Conservation (phyloP, 73 alveolate species). For the Paraurostyla sp. region DNA sequence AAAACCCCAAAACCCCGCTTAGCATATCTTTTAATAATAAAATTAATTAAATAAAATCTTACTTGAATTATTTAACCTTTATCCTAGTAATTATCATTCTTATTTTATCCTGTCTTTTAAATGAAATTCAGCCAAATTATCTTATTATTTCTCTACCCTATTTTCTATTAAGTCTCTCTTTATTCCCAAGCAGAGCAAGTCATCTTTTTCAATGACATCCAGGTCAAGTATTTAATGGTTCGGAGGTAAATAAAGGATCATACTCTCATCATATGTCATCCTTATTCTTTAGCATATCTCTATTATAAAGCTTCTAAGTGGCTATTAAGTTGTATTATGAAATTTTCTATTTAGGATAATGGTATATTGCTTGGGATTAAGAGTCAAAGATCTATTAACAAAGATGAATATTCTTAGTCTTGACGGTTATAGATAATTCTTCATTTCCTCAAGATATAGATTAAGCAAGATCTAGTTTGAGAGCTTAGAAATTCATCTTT, state of each 20-base stretch:
- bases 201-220: conserved; percentile 32
- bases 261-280: neutral
- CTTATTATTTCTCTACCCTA: too few species aligned
- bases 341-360: neutral
- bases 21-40: too few species aligned
- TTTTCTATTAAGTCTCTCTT: neutral
- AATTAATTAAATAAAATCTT: too few species aligned
- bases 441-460: neutral
- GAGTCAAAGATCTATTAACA: neutral
- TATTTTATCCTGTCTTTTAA: too few species aligned
- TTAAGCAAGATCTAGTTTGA: neutral
- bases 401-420: neutral
- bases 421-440: neutral
- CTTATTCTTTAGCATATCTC: neutral
- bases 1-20: too few species aligned
- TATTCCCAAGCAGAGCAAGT: neutral
- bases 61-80: too few species aligned
- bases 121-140: too few species aligned
- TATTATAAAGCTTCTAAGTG: conserved; percentile 6
- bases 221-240: conserved; percentile 15
- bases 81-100: too few species aligned
- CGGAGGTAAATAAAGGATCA: conserved; percentile 23
- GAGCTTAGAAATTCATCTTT: neutral
- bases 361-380: neutral
- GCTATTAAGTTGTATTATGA: neutral